These are phyloP conservation scores for Tillandsia leiboldiana DNA, from an alignment of 176 grass and related monocot species.

Conservation along the genomic window DNA sequence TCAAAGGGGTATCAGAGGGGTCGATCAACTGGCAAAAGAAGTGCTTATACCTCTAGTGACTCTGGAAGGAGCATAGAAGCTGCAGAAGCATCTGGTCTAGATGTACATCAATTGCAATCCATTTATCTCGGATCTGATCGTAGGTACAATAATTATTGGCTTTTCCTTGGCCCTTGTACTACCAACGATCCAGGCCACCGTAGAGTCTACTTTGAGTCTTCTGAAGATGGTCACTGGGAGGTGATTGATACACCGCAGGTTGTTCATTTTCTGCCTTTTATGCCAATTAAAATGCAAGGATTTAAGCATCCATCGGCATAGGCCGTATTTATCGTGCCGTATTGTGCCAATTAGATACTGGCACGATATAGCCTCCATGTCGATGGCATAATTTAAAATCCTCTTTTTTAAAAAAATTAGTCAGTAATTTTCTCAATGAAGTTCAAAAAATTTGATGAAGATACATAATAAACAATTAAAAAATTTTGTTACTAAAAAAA, in stretches of 20 bases:
- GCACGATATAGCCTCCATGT: no score
- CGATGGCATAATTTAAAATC: no score
- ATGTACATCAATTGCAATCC: slow-evolving; percentile 46
- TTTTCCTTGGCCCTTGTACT: slow-evolving; percentile 78
- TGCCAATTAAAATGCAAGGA: background rate
- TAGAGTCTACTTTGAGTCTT: slow-evolving; percentile 91
- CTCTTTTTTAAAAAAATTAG: no score
- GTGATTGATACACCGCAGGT: slow-evolving; percentile 88
- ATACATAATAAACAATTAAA: no score
- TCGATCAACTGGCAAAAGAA: slow-evolving; percentile 16
- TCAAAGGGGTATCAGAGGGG: slow-evolving; percentile 31
- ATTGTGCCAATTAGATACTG: no score
- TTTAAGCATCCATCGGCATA: no score
- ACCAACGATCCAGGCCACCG: slow-evolving; percentile 79
- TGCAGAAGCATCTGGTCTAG: slow-evolving; percentile 15
- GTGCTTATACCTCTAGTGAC: slow-evolving; percentile 10
- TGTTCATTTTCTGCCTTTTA: background rate
- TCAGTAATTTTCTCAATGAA: no score
- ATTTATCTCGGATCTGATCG: slow-evolving; percentile 80
- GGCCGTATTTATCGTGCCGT: no score
- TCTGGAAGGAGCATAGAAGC: slow-evolving; percentile 24
- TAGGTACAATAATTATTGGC: slow-evolving; percentile 94
- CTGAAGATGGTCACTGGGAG: slow-evolving; percentile 90
- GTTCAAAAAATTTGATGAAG: no score
- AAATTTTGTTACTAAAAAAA: no score